These are phyloP conservation scores for Coniochaeta pulveracea DNA, from an alignment of 2,329 filamentous ascomycete genomes.

Conservation along the genomic window DNA sequence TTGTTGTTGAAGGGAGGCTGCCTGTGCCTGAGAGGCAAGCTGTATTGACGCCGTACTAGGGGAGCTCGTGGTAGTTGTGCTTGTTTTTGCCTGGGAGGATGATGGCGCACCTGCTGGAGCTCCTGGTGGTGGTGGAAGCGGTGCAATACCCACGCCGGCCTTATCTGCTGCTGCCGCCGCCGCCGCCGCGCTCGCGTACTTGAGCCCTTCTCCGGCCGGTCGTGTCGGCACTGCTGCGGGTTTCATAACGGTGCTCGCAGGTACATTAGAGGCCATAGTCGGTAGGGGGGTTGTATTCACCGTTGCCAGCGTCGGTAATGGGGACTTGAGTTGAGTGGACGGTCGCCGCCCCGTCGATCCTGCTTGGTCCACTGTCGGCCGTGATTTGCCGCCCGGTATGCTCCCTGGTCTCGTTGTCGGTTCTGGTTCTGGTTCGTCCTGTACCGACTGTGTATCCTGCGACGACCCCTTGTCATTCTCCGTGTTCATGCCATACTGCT, in stretches of 20 bases:
- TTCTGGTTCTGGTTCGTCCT: conserved; percentile 63
- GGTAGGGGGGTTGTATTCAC: conserved; percentile 66
- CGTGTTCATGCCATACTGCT: conserved; percentile 65
- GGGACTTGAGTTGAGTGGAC: conserved; percentile 88
- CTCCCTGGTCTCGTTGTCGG: conserved; percentile 33
- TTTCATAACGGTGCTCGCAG: conserved; percentile 64
- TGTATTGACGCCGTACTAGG: conserved; percentile 37
- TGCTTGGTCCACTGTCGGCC: conserved; percentile 45
- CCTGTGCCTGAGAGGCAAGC: conserved; percentile 23
- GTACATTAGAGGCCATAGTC: conserved; percentile 43
- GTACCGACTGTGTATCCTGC: conserved; percentile 85
- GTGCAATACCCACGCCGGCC: conserved; percentile 86
- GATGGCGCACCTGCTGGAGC: conserved; percentile 27
- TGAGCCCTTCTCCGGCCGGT: conserved; percentile 79
- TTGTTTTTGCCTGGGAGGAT: conserved; percentile 40
- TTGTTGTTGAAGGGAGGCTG: conserved; percentile 1
- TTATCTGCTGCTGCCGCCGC: conserved; percentile 81
- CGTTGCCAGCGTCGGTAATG: conserved; percentile 82
- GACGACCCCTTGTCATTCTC: conserved; percentile 88
- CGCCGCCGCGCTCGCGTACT: conserved; percentile 92
- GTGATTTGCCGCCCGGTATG: conserved; percentile 39
- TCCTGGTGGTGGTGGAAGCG: conserved; percentile 81
- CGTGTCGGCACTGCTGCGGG: conserved; percentile 78
- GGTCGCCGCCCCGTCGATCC: conserved; percentile 52
- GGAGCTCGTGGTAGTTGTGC: conserved; percentile 43